A percentile compares a stretch with the other conserved stretches of the same genome.
phyloP scores from a whole-genome alignment of 2,329 filamentous ascomycete genomes.

The Paecilomyces sp. region DNA sequence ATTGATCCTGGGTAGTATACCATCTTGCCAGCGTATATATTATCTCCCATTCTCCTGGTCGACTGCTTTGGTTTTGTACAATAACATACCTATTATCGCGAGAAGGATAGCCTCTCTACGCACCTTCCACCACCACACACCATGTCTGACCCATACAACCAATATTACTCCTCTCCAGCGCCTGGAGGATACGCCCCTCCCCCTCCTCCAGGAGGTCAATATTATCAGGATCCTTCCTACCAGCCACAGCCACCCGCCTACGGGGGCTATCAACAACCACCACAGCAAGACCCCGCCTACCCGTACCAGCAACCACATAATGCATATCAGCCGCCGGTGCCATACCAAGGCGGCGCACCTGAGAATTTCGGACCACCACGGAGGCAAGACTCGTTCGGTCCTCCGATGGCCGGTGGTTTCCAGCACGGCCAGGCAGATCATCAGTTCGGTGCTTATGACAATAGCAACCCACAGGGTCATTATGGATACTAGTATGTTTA shows the following conservation, averaged over 20 bases:
- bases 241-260: conserved; percentile 5
- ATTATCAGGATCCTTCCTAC: conserved; percentile 11
- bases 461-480: conserved; percentile 26
- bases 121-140: conserved; percentile 3
- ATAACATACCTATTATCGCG: neutral
- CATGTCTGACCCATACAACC: conserved; percentile 50
- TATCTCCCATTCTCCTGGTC: neutral
- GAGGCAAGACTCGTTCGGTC: conserved; percentile 26
- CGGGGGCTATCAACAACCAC: conserved; percentile 21
- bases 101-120: neutral
- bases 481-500: conserved; percentile 25
- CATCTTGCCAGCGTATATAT: neutral
- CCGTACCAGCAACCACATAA: conserved; percentile 20
- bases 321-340: conserved; percentile 16
- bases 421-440: conserved; percentile 37
- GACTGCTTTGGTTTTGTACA: neutral
- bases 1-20: too few species aligned
- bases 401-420: conserved; percentile 39
- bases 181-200: conserved; percentile 12
- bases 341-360: conserved; percentile 22
- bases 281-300: conserved; percentile 20
- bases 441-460: conserved; percentile 24
- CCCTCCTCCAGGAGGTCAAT: conserved; percentile 18
- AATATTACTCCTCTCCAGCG: conserved; percentile 23
- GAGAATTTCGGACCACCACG: conserved; percentile 40